Conservation (phyloP, 495 filamentous ascomycete genomes). For the Darksidea phi region DNA sequence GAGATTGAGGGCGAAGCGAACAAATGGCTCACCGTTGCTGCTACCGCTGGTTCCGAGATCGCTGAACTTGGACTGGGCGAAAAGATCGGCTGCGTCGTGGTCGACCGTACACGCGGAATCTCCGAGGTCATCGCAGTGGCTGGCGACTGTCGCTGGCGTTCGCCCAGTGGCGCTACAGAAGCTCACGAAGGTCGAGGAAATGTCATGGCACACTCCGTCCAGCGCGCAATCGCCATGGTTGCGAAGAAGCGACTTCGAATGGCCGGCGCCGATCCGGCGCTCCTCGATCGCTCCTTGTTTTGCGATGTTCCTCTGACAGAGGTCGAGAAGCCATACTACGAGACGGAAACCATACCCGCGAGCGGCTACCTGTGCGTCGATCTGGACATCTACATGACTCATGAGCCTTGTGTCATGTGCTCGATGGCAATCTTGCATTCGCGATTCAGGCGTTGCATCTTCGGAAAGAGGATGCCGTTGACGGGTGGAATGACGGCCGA, state of each 20-base stretch:
- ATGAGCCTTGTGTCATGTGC: conserved; percentile 95
- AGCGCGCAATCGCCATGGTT: conserved; percentile 86
- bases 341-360: conserved; percentile 48
- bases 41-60: conserved; percentile 58
- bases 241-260: conserved; percentile 59
- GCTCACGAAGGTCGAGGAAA: conserved; percentile 54
- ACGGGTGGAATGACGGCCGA: conserved; percentile 60
- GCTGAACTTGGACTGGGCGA: conserved; percentile 60
- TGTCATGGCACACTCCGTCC: conserved; percentile 74
- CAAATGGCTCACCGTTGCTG: conserved; percentile 68
- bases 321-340: conserved; percentile 38
- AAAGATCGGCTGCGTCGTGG: conserved; percentile 75
- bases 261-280: conserved; percentile 7
- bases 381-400: conserved; percentile 85
- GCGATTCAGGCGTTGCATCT: conserved; percentile 79
- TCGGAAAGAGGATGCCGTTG: conserved; percentile 61
- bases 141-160: conserved; percentile 68
- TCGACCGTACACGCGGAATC: conserved; percentile 52
- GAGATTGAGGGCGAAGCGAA: conserved; percentile 57
- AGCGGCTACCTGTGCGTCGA: conserved; percentile 93
- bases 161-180: conserved; percentile 31
- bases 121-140: conserved; percentile 65
- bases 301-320: conserved; percentile 44
- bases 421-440: conserved; percentile 94
- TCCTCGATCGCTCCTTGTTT: conserved; percentile 25